Evolutionary conservation across 2,329 filamentous ascomycete genomes (phyloP), one percentile per base, ranked within the genome.

Genomic region (Cladosporium halotolerans): DNA sequence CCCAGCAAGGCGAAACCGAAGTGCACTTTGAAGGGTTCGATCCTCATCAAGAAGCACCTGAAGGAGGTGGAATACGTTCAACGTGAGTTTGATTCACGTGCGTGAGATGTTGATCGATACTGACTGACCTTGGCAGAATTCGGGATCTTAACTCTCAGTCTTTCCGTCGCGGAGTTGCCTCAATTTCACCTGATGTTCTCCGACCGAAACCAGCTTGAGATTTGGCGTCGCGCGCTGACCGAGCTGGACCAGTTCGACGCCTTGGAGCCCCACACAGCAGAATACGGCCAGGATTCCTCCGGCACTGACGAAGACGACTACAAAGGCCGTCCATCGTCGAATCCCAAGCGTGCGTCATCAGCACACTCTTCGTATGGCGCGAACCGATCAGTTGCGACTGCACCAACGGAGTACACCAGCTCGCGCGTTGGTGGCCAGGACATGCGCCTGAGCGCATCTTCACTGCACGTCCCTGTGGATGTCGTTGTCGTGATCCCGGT

Each of bases 401-500:
- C 90, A 1, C 86, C 89, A 5, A 96, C 91, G 2, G 93, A 97
- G 66, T 96, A 97, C 71, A 93, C 89, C 39, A 88, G 79, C 67
- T 83, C 88, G 2, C 71, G 71, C 31, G 62, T 60, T 39, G 72
- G 70, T 16, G 61, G 64, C 18, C 72, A 73, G 39, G 79, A 80
- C 14, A 68, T 66, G 70, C 63, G 75, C 18, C 62, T 72, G 64
- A 53, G 73, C 71, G 57, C 72, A 57, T 44, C 74, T 16, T 80
- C 85, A 5, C 69, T 92, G 45, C 93, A 99, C 67, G 89, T 97
- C 13, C 92, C 93, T 1, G 82, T 97, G 51, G 93, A 99, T 66
- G 84, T 99, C 31, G 92, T 99, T 0, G 89, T 97, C 0, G 93
- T 99, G 18, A 91, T 99, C 33, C 93, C 93, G 0, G 90, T 99